Conservation (phyloP, 2,329 filamentous ascomycete genomes). For the Lasiodiplodia hormozganensis region DNA sequence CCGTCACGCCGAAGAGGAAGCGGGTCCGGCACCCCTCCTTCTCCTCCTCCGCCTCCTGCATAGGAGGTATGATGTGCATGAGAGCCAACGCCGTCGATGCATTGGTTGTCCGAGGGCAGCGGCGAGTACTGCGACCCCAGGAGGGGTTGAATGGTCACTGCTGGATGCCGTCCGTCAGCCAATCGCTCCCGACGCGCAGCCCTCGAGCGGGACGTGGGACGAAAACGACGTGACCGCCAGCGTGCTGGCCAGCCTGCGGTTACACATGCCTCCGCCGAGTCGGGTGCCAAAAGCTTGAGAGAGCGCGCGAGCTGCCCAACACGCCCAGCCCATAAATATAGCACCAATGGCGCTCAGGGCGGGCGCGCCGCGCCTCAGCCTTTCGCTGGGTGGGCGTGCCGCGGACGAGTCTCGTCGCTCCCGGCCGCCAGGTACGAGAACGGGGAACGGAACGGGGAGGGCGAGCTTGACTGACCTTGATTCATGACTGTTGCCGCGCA, state of each 20-base stretch:
- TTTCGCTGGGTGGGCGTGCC: conserved; percentile 16
- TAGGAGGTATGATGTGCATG: conserved; percentile 55
- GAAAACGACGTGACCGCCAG: conserved; percentile 40
- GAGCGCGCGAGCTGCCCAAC: conserved; percentile 21
- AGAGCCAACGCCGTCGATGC: conserved; percentile 52
- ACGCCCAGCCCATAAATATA: conserved; percentile 27
- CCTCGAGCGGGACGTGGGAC: conserved; percentile 44
- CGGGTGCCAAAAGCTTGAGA: conserved; percentile 35
- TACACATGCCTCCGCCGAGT: conserved; percentile 44
- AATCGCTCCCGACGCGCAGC: conserved; percentile 41
- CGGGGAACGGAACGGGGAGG: conserved; percentile 14
- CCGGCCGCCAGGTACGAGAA: conserved; percentile 25
- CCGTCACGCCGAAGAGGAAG: conserved; percentile 59
- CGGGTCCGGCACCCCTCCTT: conserved; percentile 52
- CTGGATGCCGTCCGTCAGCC: conserved; percentile 50
- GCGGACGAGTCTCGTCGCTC: conserved; percentile 7
- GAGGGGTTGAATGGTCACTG: conserved; percentile 51
- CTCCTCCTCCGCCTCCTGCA: conserved; percentile 42
- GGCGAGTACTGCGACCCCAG: conserved; percentile 47
- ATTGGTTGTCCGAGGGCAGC: conserved; percentile 54
- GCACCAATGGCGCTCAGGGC: conserved; percentile 18
- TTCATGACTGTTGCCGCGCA: conserved; percentile 27
- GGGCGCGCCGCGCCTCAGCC: neutral
- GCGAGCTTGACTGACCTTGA: conserved; percentile 26
- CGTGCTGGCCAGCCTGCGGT: conserved; percentile 43